A percentile compares a stretch with the other conserved stretches of the same genome.
Conservation (phyloP, 2,329 filamentous ascomycete genomes). For the Trichoderma harzianum region DNA sequence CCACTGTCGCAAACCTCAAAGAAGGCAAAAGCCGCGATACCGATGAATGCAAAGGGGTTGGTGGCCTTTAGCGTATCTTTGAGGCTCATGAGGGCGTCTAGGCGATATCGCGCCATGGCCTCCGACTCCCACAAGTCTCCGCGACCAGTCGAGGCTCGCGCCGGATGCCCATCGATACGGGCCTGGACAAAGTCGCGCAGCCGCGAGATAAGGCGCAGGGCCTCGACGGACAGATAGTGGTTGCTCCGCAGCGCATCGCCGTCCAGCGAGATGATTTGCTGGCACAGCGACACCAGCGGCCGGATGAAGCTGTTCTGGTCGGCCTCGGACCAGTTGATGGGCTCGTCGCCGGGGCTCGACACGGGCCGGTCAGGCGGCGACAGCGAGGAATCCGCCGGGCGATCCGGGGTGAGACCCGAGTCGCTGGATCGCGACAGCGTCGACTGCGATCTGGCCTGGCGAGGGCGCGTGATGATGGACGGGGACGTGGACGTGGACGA, state of each 20-base stretch:
- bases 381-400: neutral
- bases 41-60: constrained; percentile 41
- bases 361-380: constrained; percentile 7
- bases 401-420: constrained; percentile 3
- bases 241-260: neutral
- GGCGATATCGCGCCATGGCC: constrained; percentile 24
- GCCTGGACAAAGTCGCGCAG: constrained; percentile 28
- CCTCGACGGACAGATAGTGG: constrained; percentile 22
- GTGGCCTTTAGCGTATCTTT: constrained; percentile 38
- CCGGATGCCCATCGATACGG: constrained; percentile 21
- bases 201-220: constrained; percentile 25
- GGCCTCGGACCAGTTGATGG: constrained; percentile 12
- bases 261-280: constrained; percentile 25
- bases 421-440: constrained; percentile 1
- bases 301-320: constrained; percentile 25
- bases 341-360: neutral
- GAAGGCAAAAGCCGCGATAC: constrained; percentile 43
- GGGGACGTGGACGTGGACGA: neutral
- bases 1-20: constrained; percentile 42
- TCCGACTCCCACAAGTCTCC: constrained; percentile 19
- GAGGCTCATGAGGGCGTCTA: constrained; percentile 36
- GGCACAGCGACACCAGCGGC: constrained; percentile 25
- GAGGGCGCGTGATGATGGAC: neutral
- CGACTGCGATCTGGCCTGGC: neutral
- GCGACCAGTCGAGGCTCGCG: neutral